Base-by-base conservation (phyloP, 2,329 filamentous ascomycete species). In the Talaromyces rugulosus region DNA sequence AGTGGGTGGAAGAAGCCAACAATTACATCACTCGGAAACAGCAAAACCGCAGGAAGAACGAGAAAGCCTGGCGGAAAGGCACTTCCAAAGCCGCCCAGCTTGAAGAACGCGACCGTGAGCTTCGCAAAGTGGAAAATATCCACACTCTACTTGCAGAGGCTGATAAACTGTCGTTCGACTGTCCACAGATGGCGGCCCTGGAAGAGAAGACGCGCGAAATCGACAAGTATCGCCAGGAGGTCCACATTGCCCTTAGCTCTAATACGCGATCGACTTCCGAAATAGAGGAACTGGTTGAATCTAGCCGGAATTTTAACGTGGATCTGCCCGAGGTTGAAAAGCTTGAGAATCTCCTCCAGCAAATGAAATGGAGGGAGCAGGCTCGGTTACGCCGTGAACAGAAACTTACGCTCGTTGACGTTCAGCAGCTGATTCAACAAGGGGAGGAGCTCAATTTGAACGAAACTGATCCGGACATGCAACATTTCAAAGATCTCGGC, bases 1-100 rank as follows among this genome's bases (percentile, higher is more conserved):
- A 96, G 73, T 97, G 96, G 90, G 92, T 97, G 65, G 95, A 98
- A 71, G 94, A 98, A 78, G 95, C 95, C 66, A 95, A 91, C 71
- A 93, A 90, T 73, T 99, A 96, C 80, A 96, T 93, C 71, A 93
- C 95, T 63, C 90, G 95, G 69, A 99, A 99, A 80, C 94, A 97
- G 79, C 94, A 97, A 77, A 96, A 96, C 72, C 90, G 95, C 65
- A 91, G 94, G 64, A 98, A 98, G 78, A 96, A 90, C 75, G 94
- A 97, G 71, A 95, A 92, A 72, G 86, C 85, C 52, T 95, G 90
- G 87, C 90, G 92, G 66, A 89, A 86, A 70, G 85, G 87, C 60
- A 85, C 85, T 68, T 77, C 78, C 58, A 94, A 90, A 75, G 89
- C 87, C 58, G 86, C 89, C 60, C 93, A 97, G 71, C 83, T 89